A percentile compares a stretch with the other conserved stretches of the same genome.
phyloP scores from a whole-genome alignment of 1,284 basidiomycete genomes.

The Cutaneotrichosporon cutaneum region DNA sequence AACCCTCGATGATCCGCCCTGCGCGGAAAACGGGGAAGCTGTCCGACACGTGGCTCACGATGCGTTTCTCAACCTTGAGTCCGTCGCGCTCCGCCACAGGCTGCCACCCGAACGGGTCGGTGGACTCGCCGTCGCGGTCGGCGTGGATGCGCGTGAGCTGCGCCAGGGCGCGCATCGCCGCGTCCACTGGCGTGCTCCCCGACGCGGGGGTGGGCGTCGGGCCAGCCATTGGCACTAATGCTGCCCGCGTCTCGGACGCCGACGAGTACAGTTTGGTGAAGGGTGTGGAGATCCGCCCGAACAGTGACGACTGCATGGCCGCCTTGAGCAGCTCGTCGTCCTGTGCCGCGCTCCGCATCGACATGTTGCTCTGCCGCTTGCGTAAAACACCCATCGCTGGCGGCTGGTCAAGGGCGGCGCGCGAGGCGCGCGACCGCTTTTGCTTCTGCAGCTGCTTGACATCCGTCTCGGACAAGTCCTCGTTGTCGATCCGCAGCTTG shows the following conservation, averaged over 20 bases:
- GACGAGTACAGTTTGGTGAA: conserved; percentile 68
- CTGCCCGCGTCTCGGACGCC: conserved; percentile 61
- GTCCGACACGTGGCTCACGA: conserved; percentile 73
- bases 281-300: conserved; percentile 53
- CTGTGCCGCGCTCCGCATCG: conserved; percentile 21
- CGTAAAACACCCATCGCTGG: conserved; percentile 73
- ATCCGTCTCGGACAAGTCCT: conserved; percentile 86
- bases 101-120: conserved; percentile 69
- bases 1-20: conserved; percentile 88
- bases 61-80: conserved; percentile 71
- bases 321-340: conserved; percentile 21
- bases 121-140: conserved; percentile 57
- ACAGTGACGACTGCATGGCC: conserved; percentile 22
- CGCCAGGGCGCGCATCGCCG: conserved; percentile 74
- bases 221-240: conserved; percentile 45
- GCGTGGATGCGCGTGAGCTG: conserved; percentile 74
- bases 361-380: conserved; percentile 41
- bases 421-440: conserved; percentile 80
- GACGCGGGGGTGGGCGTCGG: conserved; percentile 50
- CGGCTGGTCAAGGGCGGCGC: conserved; percentile 89
- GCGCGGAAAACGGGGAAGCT: conserved; percentile 82
- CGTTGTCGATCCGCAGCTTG: conserved; percentile 80
- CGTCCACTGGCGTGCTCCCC: conserved; percentile 60
- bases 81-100: conserved; percentile 73
- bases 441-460: conserved; percentile 76